A percentile compares a stretch with the other conserved stretches of the same genome.
Conservation (phyloP, 2,329 filamentous ascomycete genomes). For the Elsinoe fawcettii region DNA sequence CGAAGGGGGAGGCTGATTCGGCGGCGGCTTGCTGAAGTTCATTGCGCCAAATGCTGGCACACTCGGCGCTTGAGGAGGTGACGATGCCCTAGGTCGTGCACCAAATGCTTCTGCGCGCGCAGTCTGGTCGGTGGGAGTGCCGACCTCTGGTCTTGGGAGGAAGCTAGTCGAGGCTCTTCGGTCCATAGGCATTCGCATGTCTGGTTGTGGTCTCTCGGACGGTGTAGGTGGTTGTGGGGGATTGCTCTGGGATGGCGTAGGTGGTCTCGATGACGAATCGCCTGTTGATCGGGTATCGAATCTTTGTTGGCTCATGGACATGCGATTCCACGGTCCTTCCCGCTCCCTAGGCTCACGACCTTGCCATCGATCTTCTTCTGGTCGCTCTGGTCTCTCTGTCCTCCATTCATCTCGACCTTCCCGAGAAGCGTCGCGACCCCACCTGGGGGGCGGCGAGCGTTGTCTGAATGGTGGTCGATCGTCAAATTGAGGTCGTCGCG, state of each 20-base stretch:
- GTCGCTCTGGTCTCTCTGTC: slow-evolving; percentile 37
- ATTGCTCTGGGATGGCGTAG: slow-evolving; percentile 18
- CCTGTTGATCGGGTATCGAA: slow-evolving; percentile 25
- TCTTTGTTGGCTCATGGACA: slow-evolving; percentile 16
- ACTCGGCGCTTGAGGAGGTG: slow-evolving; percentile 46
- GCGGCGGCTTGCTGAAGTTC: slow-evolving; percentile 16
- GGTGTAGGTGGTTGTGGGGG: slow-evolving; percentile 26
- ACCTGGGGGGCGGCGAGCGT: slow-evolving; percentile 42
- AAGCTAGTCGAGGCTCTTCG: slow-evolving; percentile 27
- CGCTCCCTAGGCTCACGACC: slow-evolving; percentile 26
- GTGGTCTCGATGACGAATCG: slow-evolving; percentile 21
- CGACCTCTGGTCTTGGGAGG: slow-evolving; percentile 35
- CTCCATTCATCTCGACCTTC: slow-evolving; percentile 36
- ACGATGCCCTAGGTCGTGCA: slow-evolving; percentile 40
- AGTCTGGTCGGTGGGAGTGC: slow-evolving; percentile 26
- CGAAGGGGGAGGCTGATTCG: slow-evolving; percentile 22
- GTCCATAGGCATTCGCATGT: slow-evolving; percentile 18
- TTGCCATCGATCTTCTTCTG: slow-evolving; percentile 35
- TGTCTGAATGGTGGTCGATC: slow-evolving; percentile 53
- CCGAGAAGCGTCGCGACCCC: slow-evolving; percentile 43
- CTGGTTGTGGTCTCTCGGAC: slow-evolving; percentile 29
- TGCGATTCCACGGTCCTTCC: slow-evolving; percentile 10
- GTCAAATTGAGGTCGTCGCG: slow-evolving; percentile 36
- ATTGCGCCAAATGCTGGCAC: slow-evolving; percentile 50
- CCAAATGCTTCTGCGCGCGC: slow-evolving; percentile 40